Evolutionary conservation across 148 eudicot species (phyloP), one percentile per base, ranked within the genome.

Genomic region (Simmondsia chinensis): DNA sequence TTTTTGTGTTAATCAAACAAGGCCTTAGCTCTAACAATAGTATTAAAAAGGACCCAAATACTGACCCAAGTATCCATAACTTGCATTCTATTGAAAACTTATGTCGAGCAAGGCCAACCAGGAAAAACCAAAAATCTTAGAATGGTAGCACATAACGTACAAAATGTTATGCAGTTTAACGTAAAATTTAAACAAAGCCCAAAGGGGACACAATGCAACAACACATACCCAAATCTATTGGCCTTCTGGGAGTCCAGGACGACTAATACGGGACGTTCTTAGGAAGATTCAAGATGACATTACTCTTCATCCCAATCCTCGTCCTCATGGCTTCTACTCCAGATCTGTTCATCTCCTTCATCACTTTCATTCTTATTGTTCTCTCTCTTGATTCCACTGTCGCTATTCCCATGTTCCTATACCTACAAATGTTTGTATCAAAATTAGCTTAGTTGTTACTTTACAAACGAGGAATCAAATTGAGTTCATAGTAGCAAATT

Each of bases 221-320:
- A 10, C 18, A 23, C 33, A 15, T 1, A 11, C 26, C 7, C 9
- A 39, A 21, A 9, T 6, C 31, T 29, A 8, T 14, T 2, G 16
- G 15, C 13, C 22, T 29, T 26, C 18, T 12, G 17, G 14, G 6
- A 40, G 14, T 20, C 25, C 11, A 50, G 39, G 37, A 28, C 29
- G 46, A 60, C 63, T 82, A 93, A 69, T 93, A 27, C 1, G 96
- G 52, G 32, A 70, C 79, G 36, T 93, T 93, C 25, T 73, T 93
- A 11, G 99, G 99, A 37, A 86, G 89, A 38, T 93, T 93, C 27
- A 75, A 75, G 34, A 86, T 86, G 51, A 82, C 87, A 32, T 93
- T 93, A 45, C 77, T 93, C 73, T 86, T 93, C 81, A 86, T 82
- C 40, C 96, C 99, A 1, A 93, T 80, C 73, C 72, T 82, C 15